Evolutionary conservation across 148 eudicot species (phyloP).

Genomic region (Polygonum maritimum): DNA sequence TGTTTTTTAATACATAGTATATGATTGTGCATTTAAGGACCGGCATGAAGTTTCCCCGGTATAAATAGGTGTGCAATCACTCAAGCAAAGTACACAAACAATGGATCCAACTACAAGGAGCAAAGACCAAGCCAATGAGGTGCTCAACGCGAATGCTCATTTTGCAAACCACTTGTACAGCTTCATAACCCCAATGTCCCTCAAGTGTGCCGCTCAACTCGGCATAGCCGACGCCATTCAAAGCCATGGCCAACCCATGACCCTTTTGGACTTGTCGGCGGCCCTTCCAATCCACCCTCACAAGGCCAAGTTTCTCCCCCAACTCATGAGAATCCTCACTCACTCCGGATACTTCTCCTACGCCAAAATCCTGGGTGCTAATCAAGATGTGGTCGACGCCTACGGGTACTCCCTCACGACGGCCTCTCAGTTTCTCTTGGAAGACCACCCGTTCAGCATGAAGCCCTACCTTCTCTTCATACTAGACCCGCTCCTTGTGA

Average conservation of each 20-base stretch:
- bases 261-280: slow-evolving; percentile 7
- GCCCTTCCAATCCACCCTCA: slow-evolving; percentile 13
- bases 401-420: slow-evolving; percentile 16
- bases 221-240: slow-evolving; percentile 22
- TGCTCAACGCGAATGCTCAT: slow-evolving; percentile 23
- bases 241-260: slow-evolving; percentile 25
- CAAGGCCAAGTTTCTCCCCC: slow-evolving; percentile 8
- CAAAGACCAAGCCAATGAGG: slow-evolving; percentile 10
- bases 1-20: too few relatives aligned
- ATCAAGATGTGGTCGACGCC: slow-evolving; percentile 9
- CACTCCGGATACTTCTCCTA: slow-evolving; percentile 18
- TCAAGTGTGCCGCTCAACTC: slow-evolving; percentile 29
- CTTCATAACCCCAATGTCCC: slow-evolving; percentile 23
- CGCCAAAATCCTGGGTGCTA: background rate
- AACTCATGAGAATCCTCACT: slow-evolving; percentile 22
- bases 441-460: slow-evolving; percentile 14
- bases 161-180: slow-evolving; percentile 17
- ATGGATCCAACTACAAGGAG: background rate
- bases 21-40: too few relatives aligned
- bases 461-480: slow-evolving; percentile 10
- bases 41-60: too few relatives aligned
- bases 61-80: too few relatives aligned
- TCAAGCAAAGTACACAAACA: background rate
- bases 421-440: slow-evolving; percentile 20
- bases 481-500: slow-evolving; percentile 15